Evolutionary conservation across 75 land plant genomes (phyloP), one percentile per base, ranked within the genome.

Genomic region (Pinus albicaulis): DNA sequence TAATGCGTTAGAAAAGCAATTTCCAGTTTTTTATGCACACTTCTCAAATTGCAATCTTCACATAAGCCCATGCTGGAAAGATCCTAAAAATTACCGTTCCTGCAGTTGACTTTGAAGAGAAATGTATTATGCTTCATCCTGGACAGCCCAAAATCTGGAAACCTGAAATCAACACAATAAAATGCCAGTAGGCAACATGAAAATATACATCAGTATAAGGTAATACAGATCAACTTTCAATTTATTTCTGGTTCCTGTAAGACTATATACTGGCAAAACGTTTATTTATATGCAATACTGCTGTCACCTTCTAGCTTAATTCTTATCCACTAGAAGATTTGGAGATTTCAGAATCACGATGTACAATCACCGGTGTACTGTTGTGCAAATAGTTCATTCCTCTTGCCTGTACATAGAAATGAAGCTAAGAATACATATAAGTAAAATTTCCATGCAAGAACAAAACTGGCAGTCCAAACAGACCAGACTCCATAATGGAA

Each of bases 311-410:
- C 58, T 95, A 78, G 90, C 91, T 95, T 95, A 94, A 64, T 94
- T 94, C 79, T 86, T 94, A 80, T 94, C 98, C 55, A 94, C 98
- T 71, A 94, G 90, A 73, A 94, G 89, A 82, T 94, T 94, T 77
- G 98, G 95, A 12, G 98, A 90, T 78, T 94, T 94, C 72, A 94
- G n/a, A 79, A 78, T 94, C 98, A 28, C 98, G 95, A 78, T 94
- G 98, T 56, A 94, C 98, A 72, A 92, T 88, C 3, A 88, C 86
- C 28, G 98, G 95, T 8, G 84, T 79, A 78, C 89, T 84, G 55
- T 76, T 92, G 74, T 94, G 98, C 85, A 94, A 82, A 81, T 94
- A 94, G 82, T 94, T 94, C 98, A 94, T 94, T 63, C 98, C 98
- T 57, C 88, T 86, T 59, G 92, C 98, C 98, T 94, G 80, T 75